A percentile compares a stretch with the other conserved stretches of the same genome.
Evolutionary conservation across 1,284 basidiomycete genomes (phyloP).

Genomic region (Sporisorium reilianum): DNA sequence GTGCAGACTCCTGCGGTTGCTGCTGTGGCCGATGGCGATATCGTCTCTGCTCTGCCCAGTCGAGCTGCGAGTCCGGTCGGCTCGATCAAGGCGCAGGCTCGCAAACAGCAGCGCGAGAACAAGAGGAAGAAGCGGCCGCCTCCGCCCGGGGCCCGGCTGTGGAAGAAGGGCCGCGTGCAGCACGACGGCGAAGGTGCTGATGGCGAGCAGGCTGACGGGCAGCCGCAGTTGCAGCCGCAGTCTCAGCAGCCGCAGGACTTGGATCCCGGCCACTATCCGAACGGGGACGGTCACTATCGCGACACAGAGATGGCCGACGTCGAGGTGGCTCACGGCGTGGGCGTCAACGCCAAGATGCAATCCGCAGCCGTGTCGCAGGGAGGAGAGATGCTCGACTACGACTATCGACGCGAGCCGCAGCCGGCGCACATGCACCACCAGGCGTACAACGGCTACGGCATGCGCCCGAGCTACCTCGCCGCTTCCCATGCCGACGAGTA

Average conservation of each 20-base stretch:
- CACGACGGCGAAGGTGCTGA: slow-evolving; percentile 17
- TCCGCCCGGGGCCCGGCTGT: slow-evolving; percentile 42
- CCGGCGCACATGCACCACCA: neutral
- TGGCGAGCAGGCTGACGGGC: slow-evolving; percentile 6
- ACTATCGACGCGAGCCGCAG: neutral
- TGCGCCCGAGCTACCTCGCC: slow-evolving; percentile 15
- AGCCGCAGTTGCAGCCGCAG: neutral
- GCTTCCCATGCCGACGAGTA: neutral
- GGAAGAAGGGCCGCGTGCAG: slow-evolving; percentile 49
- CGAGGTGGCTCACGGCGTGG: neutral
- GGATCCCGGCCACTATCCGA: slow-evolving; percentile 2
- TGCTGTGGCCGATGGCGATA: neutral
- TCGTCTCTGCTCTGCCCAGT: slow-evolving; percentile 16
- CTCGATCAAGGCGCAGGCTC: slow-evolving; percentile 4
- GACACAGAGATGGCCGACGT: neutral
- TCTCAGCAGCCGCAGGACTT: neutral
- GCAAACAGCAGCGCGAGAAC: slow-evolving; percentile 7
- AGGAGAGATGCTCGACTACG: slow-evolving; percentile 6
- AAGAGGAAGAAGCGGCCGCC: slow-evolving; percentile 43
- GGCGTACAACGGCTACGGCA: slow-evolving; percentile 7
- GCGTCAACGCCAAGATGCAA: slow-evolving; percentile 1
- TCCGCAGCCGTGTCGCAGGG: neutral
- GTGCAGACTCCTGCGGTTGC: slow-evolving; percentile 16
- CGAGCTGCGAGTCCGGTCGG: slow-evolving; percentile 19
- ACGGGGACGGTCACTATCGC: neutral